Evolutionary conservation across 208 protist genomes (phyloP), one percentile per base, ranked within the genome.

Genomic region (Herpetomonas tarakana): DNA sequence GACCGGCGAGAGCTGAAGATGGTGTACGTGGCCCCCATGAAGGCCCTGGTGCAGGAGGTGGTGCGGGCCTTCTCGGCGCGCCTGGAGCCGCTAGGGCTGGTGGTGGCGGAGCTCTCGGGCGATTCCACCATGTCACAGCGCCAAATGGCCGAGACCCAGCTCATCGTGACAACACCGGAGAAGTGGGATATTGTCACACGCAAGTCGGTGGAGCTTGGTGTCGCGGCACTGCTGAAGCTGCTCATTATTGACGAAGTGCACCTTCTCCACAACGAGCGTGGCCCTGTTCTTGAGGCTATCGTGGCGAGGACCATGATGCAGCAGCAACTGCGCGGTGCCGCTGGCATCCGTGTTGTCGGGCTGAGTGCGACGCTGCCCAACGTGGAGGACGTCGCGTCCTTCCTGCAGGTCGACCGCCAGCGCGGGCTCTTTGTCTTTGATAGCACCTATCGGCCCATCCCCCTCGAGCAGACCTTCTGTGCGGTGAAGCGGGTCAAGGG

Each of bases 171-270:
- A 12, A 99, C 99, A 14, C 99, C 99, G 9, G 99, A 99, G 81
- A 99, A 99, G 87, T 99, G 98, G 98, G 99, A 99, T 71, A 96
- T 99, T 47, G 97, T 99, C 35, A 99, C 98, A 12, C 88, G 99
- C 60, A 99, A 99, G 69, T 86, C 88, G 18, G 81, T 99, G 18
- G 78, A 98, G 41, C 96, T 98, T 16, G 86, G 86, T 18, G 82
- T 97, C 16, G 86, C 86, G 1, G 74, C 83, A 4, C 64, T 86
- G 66, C 75, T 97, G 28, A 79, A 83, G 55, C 72, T 99, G 28
- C 62, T 99, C 19, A 98, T 99, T 63, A 93, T 99, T 57, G 98
- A 99, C 71, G 97, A 99, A 79, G 96, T 99, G 59, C 99, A 99
- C 78, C 77, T 99, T 16, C 83, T 99, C 30, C 98, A 99, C 76